Evolutionary conservation across 1,284 basidiomycete genomes (phyloP).

Genomic region (Leccinum insolens): DNA sequence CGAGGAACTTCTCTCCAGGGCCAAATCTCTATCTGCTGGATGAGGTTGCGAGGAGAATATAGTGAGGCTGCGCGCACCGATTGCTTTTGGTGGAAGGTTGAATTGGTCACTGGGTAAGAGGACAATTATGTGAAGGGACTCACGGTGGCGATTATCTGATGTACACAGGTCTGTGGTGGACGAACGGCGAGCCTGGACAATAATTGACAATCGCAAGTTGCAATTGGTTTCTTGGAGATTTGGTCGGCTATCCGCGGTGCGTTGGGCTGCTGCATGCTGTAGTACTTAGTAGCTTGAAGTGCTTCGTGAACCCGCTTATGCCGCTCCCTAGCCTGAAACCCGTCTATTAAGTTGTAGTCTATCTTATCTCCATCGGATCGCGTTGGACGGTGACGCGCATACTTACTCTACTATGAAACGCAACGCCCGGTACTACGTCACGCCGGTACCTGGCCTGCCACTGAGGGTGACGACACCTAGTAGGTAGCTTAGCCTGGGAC

Average conservation of each 20-base stretch:
- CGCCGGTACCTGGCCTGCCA: conserved; percentile 4
- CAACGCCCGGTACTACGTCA: conserved; percentile 4
- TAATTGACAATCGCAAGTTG: not conserved
- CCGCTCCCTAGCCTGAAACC: conserved; percentile 19
- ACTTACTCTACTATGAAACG: not conserved
- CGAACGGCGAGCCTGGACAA: conserved; percentile 11
- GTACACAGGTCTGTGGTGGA: conserved; percentile 9
- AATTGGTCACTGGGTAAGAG: not conserved
- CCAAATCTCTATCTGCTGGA: conserved; percentile 14
- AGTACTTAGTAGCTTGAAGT: not conserved
- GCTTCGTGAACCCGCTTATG: conserved; percentile 4
- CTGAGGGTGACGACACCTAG: not conserved
- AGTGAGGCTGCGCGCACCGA: not conserved
- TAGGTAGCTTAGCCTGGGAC: conserved; percentile 12
- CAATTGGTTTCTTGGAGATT: conserved; percentile 19
- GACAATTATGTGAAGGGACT: conserved; percentile 7
- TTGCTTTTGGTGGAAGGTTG: not conserved
- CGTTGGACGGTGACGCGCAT: not conserved
- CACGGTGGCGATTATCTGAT: conserved; percentile 5
- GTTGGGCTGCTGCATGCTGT: conserved; percentile 4
- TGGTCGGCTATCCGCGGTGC: conserved; percentile 31
- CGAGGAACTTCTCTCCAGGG: conserved; percentile 8
- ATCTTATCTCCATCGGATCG: conserved; percentile 14
- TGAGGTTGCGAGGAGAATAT: conserved; percentile 5
- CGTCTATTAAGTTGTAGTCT: conserved; percentile 3